These are phyloP conservation scores for Lactifluus rugatus DNA, from an alignment of 768 basidiomycete species.

Conservation along the genomic window DNA sequence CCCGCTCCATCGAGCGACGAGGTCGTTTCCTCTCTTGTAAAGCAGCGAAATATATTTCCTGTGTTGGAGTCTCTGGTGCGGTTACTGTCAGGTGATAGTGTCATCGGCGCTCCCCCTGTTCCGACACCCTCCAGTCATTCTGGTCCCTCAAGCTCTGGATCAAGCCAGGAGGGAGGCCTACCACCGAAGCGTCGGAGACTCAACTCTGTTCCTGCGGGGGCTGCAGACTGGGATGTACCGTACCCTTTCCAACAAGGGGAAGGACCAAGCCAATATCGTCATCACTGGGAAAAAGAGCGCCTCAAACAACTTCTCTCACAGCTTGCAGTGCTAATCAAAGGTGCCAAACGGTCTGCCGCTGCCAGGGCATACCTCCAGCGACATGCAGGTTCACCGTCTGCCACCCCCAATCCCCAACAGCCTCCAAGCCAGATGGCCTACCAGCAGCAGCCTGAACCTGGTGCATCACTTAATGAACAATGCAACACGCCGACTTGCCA, in stretches of 20 bases:
- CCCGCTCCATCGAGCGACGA: conserved; percentile 47
- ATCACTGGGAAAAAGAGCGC: conserved; percentile 57
- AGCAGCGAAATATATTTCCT: conserved; percentile 58
- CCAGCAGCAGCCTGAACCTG: not conserved
- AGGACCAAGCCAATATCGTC: conserved; percentile 54
- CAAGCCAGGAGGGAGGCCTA: conserved; percentile 18
- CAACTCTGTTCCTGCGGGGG: conserved; percentile 64
- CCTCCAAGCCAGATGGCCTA: not conserved
- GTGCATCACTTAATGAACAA: not conserved
- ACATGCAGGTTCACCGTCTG: conserved; percentile 16
- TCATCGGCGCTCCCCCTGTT: not conserved
- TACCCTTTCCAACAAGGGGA: conserved; percentile 67
- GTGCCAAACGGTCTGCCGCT: conserved; percentile 52
- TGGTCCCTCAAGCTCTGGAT: not conserved
- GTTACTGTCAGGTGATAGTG: conserved; percentile 37
- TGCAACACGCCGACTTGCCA: not conserved
- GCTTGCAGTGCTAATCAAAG: conserved; percentile 49
- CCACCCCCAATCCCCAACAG: not conserved
- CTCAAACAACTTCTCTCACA: conserved; percentile 53
- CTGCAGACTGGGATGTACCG: conserved; percentile 74
- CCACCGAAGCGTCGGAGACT: conserved; percentile 53
- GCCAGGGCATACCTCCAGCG: conserved; percentile 37
- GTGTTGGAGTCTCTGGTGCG: conserved; percentile 54
- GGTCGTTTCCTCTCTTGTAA: conserved; percentile 47
- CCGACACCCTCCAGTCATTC: not conserved